phyloP scores from a whole-genome alignment of 148 eudicot species.

The Nyssa sinensis region DNA sequence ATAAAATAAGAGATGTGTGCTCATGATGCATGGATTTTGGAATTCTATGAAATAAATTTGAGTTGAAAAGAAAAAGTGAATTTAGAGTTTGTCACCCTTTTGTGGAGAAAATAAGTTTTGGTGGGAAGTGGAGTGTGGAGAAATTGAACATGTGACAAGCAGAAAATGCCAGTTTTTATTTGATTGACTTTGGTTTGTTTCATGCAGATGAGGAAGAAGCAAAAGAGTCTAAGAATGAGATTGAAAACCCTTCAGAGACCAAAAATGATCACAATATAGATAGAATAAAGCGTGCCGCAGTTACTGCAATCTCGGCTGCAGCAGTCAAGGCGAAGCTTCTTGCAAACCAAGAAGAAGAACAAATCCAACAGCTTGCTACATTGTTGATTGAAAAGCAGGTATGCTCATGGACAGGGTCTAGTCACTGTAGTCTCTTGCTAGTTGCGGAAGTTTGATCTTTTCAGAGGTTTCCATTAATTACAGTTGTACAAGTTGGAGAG shows the following conservation, averaged over 20 bases:
- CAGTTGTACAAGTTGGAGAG: slow-evolving; percentile 87
- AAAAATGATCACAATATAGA: slow-evolving; percentile 38
- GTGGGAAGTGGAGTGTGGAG: neutral
- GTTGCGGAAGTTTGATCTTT: slow-evolving; percentile 14
- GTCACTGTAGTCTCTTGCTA: neutral
- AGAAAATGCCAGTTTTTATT: neutral
- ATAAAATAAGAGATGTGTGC: too few species aligned
- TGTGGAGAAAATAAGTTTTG: too few species aligned
- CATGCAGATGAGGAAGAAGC: slow-evolving; percentile 32
- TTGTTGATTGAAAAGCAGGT: slow-evolving; percentile 90
- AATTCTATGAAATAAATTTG: too few species aligned
- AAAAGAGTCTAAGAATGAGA: slow-evolving; percentile 35
- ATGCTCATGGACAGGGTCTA: slow-evolving; percentile 10
- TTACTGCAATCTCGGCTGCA: slow-evolving; percentile 83
- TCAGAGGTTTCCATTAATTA: slow-evolving; percentile 18
- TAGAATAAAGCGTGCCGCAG: slow-evolving; percentile 73
- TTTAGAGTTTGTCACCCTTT: slow-evolving; percentile 5
- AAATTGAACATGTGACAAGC: neutral
- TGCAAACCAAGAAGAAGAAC: slow-evolving; percentile 92
- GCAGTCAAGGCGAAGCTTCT: slow-evolving; percentile 94
- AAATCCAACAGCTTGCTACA: slow-evolving; percentile 73
- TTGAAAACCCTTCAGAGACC: slow-evolving; percentile 23
- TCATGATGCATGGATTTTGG: too few species aligned
- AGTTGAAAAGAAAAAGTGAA: neutral
- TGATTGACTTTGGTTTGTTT: slow-evolving; percentile 10